A percentile compares a stretch with the other conserved stretches of the same genome.
Evolutionary conservation across 352 stramenopile species (phyloP).

Genomic region (Phytophthora megakarya): DNA sequence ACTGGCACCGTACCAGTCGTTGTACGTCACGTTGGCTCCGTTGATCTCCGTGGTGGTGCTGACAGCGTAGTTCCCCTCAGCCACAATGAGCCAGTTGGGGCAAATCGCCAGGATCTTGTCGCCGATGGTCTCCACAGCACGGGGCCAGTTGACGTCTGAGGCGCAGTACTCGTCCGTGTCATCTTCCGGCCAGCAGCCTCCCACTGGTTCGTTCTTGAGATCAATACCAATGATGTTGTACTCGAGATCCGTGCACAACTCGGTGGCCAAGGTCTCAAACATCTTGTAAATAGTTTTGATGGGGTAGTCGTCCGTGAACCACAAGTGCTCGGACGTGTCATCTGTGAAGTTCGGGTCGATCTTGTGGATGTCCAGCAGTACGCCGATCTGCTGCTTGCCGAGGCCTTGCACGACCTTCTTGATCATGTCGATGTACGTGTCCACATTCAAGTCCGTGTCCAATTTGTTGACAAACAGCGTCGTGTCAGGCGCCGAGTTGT

Average conservation of each 20-base stretch:
- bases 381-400: slow-evolving; percentile 78
- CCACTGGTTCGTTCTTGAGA: slow-evolving; percentile 83
- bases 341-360: slow-evolving; percentile 75
- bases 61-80: slow-evolving; percentile 61
- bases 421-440: slow-evolving; percentile 85
- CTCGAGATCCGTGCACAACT: slow-evolving; percentile 73
- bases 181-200: slow-evolving; percentile 69
- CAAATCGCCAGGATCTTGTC: slow-evolving; percentile 68
- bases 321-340: slow-evolving; percentile 76
- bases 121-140: slow-evolving; percentile 67
- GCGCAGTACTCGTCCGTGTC: slow-evolving; percentile 62
- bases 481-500: slow-evolving; percentile 65
- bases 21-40: slow-evolving; percentile 71
- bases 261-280: slow-evolving; percentile 69
- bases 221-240: slow-evolving; percentile 89
- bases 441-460: slow-evolving; percentile 68
- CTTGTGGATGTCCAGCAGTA: slow-evolving; percentile 86
- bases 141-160: slow-evolving; percentile 69
- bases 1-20: slow-evolving; percentile 83
- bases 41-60: slow-evolving; percentile 57
- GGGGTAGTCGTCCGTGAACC: slow-evolving; percentile 68
- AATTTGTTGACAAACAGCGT: slow-evolving; percentile 69
- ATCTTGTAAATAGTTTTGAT: slow-evolving; percentile 64
- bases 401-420: slow-evolving; percentile 83
- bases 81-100: slow-evolving; percentile 81